Evolutionary conservation across 345 rosid species (phyloP).

Genomic region (Eucalyptus marginata): DNA sequence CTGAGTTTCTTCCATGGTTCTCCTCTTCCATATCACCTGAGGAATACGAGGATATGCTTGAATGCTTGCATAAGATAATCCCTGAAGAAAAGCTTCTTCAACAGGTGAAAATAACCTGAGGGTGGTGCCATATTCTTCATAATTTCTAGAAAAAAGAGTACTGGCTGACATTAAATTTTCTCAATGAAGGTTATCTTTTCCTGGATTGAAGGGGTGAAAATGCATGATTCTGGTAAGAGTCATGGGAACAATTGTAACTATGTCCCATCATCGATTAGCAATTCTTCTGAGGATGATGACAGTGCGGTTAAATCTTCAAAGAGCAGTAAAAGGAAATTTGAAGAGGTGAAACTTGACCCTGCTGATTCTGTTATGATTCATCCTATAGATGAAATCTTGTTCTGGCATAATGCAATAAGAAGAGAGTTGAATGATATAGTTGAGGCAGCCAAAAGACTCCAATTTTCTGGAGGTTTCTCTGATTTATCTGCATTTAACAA

Average conservation of each 20-base stretch:
- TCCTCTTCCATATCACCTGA: conserved; percentile 38
- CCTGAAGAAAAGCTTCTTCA: conserved; percentile 60
- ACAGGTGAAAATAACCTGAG: conserved; percentile 16
- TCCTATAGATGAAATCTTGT: conserved; percentile 79
- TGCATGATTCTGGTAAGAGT: background rate
- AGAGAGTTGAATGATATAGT: conserved; percentile 75
- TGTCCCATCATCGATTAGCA: background rate
- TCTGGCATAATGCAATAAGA: conserved; percentile 89
- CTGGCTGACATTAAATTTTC: background rate
- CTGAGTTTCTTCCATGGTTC: conserved; percentile 55
- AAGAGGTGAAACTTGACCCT: conserved; percentile 26
- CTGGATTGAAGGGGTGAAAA: conserved; percentile 49
- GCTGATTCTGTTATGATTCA: conserved; percentile 16
- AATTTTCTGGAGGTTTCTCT: conserved; percentile 59
- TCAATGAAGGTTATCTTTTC: conserved; percentile 60
- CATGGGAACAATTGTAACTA: conserved; percentile 5
- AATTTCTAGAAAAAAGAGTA: background rate
- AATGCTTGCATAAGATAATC: conserved; percentile 40
- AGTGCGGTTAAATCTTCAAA: conserved; percentile 45
- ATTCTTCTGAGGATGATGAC: background rate
- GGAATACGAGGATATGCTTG: conserved; percentile 32
- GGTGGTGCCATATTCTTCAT: background rate
- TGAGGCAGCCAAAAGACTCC: conserved; percentile 72
- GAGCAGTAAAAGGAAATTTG: conserved; percentile 60
- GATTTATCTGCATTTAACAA: conserved; percentile 67